A percentile compares a stretch with the other conserved stretches of the same genome.
Conservation (phyloP, 1,284 basidiomycete species). For the Athelia psychrophila region DNA sequence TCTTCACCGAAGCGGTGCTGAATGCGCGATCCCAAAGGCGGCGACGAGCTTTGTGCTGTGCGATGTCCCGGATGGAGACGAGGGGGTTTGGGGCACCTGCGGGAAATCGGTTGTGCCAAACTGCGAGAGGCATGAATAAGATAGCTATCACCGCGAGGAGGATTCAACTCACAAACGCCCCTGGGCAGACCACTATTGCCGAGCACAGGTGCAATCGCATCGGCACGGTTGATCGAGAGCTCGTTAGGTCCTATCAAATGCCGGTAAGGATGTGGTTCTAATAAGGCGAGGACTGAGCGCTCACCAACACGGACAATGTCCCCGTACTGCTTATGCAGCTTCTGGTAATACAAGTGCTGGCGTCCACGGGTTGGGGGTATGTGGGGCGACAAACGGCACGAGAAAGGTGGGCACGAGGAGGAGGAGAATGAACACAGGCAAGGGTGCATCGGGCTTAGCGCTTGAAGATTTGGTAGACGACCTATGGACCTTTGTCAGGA, state of each 20-base stretch:
- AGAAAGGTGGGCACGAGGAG: background rate
- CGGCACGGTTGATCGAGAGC: slow-evolving; percentile 18
- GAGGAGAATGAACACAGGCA: background rate
- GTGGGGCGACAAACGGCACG: background rate
- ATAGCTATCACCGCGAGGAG: background rate
- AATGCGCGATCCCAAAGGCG: slow-evolving; percentile 41
- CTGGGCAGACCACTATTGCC: slow-evolving; percentile 19
- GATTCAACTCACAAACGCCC: slow-evolving; percentile 15
- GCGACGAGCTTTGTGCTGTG: slow-evolving; percentile 34
- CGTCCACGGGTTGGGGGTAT: slow-evolving; percentile 7
- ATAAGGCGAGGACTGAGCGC: background rate
- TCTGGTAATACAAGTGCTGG: slow-evolving; percentile 14
- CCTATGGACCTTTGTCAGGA: background rate
- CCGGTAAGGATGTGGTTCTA: background rate
- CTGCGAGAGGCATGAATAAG: background rate
- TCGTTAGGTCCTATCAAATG: slow-evolving; percentile 23
- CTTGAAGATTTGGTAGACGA: background rate
- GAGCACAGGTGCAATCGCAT: slow-evolving; percentile 14
- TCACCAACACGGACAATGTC: slow-evolving; percentile 20
- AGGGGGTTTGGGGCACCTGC: background rate
- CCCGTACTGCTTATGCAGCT: slow-evolving; percentile 20
- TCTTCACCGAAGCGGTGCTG: slow-evolving; percentile 32
- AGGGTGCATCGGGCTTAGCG: background rate
- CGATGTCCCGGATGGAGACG: slow-evolving; percentile 15
- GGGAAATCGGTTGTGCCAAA: background rate